Conservation (phyloP, 495 filamentous ascomycete genomes). For the Xylaria sp. region DNA sequence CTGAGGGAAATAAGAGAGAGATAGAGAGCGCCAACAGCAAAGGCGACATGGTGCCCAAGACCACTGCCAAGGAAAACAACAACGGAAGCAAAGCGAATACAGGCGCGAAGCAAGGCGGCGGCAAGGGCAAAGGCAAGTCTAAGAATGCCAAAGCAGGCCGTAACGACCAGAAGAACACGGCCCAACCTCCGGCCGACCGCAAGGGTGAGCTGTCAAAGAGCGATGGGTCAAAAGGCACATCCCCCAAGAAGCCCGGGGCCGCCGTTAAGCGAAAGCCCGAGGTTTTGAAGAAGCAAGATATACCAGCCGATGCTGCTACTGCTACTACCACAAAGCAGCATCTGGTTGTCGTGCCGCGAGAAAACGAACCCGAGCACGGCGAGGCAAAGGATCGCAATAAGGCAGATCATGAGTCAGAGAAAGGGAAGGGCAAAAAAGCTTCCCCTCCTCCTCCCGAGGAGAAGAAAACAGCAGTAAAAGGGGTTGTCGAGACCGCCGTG, state of each 20-base stretch:
- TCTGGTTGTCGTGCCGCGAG: background rate
- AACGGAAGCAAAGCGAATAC: background rate
- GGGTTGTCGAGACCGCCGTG: background rate
- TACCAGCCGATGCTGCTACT: background rate
- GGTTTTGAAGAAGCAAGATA: background rate
- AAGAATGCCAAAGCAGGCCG: slow-evolving; percentile 10
- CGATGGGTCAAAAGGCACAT: background rate
- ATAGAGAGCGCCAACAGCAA: background rate
- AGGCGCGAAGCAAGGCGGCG: background rate
- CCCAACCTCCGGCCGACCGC: background rate
- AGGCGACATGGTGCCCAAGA: background rate
- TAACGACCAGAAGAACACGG: background rate
- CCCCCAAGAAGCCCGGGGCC: background rate
- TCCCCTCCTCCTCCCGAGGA: background rate
- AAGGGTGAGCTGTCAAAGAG: background rate
- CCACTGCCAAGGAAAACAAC: background rate
- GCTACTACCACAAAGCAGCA: background rate
- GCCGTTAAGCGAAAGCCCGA: background rate
- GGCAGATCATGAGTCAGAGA: background rate
- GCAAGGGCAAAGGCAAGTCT: slow-evolving; percentile 21
- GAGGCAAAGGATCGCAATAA: background rate
- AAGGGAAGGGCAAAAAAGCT: slow-evolving; percentile 11
- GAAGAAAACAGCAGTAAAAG: background rate
- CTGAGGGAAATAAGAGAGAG: background rate
- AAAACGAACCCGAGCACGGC: background rate